Percentiles rank a stretch among this genome's conserved stretches.
Conservation (phyloP, 2,329 filamentous ascomycete genomes). For the Eutypella sp. region DNA sequence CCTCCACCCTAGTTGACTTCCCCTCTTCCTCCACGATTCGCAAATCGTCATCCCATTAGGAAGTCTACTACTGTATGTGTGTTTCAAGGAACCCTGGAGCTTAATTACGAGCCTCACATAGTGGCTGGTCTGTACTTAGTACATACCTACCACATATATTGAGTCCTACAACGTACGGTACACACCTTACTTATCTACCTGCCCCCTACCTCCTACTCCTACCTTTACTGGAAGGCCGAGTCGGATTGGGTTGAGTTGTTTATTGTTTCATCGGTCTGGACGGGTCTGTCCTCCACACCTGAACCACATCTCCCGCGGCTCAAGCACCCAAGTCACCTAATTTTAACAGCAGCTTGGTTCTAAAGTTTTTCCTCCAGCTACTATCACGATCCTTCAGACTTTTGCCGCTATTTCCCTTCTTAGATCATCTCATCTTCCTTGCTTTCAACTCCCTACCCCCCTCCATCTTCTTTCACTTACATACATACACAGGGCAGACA, state of each 20-base stretch:
- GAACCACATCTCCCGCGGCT: not conserved
- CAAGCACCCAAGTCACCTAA: not conserved
- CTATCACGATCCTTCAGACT: not conserved
- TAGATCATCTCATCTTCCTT: not conserved
- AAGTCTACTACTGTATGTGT: not conserved
- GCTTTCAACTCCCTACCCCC: not conserved
- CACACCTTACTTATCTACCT: not conserved
- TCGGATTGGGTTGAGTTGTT: too few species aligned
- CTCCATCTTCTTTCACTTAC: not conserved
- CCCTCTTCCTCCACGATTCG: not conserved
- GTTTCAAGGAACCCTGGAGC: not conserved
- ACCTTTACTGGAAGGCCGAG: not conserved
- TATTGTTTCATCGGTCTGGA: slow-evolving; percentile 1
- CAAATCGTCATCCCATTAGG: not conserved
- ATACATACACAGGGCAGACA: too few species aligned
- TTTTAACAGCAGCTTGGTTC: not conserved
- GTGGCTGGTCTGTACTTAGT: not conserved
- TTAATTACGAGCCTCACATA: not conserved
- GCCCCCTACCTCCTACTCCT: not conserved
- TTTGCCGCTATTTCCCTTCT: not conserved
- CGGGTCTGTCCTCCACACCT: not conserved
- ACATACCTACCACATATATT: not conserved
- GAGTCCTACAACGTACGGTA: not conserved
- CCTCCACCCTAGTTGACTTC: not conserved
- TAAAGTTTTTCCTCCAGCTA: not conserved